These are phyloP conservation scores for Pholiota adiposa DNA, from an alignment of 1,284 basidiomycete species.

Conservation along the genomic window DNA sequence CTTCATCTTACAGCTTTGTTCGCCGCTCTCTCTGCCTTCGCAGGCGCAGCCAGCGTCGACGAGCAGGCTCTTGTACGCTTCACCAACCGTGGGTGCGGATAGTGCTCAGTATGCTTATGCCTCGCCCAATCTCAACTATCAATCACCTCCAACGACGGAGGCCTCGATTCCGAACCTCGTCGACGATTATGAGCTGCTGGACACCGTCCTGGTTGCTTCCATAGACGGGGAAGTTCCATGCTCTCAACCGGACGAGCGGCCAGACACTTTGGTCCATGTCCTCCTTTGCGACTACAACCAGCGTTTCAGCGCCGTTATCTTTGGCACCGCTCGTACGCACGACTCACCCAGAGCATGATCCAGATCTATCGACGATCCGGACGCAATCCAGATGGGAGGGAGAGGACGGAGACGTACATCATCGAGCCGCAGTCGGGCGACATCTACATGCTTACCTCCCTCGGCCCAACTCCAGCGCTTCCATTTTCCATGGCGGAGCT, in stretches of 20 bases:
- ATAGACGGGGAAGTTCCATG: conserved; percentile 93
- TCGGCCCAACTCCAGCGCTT: conserved; percentile 77
- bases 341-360: conserved; percentile 57
- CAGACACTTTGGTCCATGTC: conserved; percentile 83
- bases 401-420: conserved; percentile 77
- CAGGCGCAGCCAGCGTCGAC: conserved; percentile 1
- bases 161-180: conserved; percentile 13
- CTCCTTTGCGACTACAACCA: conserved; percentile 48
- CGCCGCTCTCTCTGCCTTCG: not conserved
- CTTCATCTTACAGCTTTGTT: conserved; percentile 13
- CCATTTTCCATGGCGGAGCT: conserved; percentile 87
- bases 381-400: conserved; percentile 51
- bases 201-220: conserved; percentile 83
- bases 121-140: not conserved
- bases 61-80: conserved; percentile 13
- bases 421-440: conserved; percentile 91
- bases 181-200: conserved; percentile 63
- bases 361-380: conserved; percentile 59
- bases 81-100: not conserved
- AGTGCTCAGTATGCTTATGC: conserved; percentile 4
- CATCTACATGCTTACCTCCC: conserved; percentile 80
- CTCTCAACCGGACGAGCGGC: conserved; percentile 81
- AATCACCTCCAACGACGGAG: not conserved
- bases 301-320: conserved; percentile 48
- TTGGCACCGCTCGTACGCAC: conserved; percentile 76